phyloP scores from a whole-genome alignment of 192 early-diverging fungal species.

The Entophlyctis helioformis region DNA sequence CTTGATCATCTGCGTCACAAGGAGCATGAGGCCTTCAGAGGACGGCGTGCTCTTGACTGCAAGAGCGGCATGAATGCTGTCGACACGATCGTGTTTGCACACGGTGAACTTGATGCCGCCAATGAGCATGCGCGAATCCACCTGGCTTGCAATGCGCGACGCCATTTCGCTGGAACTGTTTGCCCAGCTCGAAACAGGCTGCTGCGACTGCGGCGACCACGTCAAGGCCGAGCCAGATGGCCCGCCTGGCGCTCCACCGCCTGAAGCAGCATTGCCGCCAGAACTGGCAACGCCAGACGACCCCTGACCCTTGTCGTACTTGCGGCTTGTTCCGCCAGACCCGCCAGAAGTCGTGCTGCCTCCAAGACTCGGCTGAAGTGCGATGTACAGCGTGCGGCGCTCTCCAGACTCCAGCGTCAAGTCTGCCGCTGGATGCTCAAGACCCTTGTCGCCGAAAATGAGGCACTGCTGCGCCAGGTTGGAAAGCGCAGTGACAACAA shows the following conservation, averaged over 20 bases:
- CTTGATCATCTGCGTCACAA: constrained; percentile 61
- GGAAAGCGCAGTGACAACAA: constrained; percentile 61
- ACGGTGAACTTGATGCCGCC: constrained; percentile 73
- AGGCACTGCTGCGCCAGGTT: constrained; percentile 71
- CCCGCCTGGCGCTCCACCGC: background rate
- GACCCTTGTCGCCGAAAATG: constrained; percentile 42
- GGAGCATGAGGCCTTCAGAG: constrained; percentile 20
- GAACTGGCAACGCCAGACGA: background rate
- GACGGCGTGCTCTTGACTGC: background rate
- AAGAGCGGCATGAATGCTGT: background rate
- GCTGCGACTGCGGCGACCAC: too few relatives aligned
- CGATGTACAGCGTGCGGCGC: constrained; percentile 58
- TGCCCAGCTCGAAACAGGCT: too few relatives aligned
- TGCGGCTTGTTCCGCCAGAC: background rate
- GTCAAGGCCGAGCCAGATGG: too few relatives aligned
- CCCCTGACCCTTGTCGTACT: background rate
- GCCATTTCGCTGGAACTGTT: too few relatives aligned
- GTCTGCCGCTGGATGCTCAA: constrained; percentile 30
- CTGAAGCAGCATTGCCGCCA: background rate
- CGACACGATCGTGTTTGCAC: constrained; percentile 30
- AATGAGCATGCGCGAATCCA: constrained; percentile 45
- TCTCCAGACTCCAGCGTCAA: constrained; percentile 35
- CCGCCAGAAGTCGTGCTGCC: constrained; percentile 8
- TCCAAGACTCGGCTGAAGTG: constrained; percentile 50
- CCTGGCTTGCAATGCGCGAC: too few relatives aligned